Conservation (phyloP, 202 grass and related monocot species). For the Eragrostis tef region DNA sequence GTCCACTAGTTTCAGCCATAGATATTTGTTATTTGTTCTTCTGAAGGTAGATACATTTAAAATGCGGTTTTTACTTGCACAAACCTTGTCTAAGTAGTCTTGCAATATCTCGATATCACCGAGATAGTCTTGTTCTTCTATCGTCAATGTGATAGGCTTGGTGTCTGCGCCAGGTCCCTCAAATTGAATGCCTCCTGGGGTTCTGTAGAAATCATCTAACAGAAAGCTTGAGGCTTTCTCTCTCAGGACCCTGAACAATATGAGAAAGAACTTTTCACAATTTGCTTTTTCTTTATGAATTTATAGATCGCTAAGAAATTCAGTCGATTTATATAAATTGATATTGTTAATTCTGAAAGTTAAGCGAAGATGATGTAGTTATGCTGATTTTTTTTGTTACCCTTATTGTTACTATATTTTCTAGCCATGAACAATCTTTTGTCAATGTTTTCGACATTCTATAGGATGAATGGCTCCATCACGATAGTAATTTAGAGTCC, state of each 20-base stretch:
- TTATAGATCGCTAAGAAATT: background rate
- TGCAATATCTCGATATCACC: constrained; percentile 71
- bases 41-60: constrained; percentile 30
- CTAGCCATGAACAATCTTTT: background rate
- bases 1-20: background rate
- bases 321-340: background rate
- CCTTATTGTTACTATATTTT: background rate
- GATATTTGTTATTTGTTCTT: background rate
- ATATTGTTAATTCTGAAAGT: too few species aligned
- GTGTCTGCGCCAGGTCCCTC: constrained; percentile 55
- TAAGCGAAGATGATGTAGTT: too few species aligned
- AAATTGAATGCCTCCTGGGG: constrained; percentile 75
- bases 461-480: background rate
- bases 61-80: background rate
- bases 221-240: constrained; percentile 69
- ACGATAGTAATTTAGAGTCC: background rate
- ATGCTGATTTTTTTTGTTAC: background rate
- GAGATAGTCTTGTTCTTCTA: constrained; percentile 80
- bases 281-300: background rate
- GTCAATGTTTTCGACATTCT: constrained; percentile 11
- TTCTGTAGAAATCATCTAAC: constrained; percentile 78
- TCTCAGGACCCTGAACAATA: constrained; percentile 61
- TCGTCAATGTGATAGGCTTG: constrained; percentile 59
- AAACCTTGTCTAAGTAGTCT: constrained; percentile 70
- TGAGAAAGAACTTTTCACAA: background rate